Evolutionary conservation across 441 rosid genomes (phyloP), one percentile per base, ranked within the genome.

Genomic region (Capsella rubella): DNA sequence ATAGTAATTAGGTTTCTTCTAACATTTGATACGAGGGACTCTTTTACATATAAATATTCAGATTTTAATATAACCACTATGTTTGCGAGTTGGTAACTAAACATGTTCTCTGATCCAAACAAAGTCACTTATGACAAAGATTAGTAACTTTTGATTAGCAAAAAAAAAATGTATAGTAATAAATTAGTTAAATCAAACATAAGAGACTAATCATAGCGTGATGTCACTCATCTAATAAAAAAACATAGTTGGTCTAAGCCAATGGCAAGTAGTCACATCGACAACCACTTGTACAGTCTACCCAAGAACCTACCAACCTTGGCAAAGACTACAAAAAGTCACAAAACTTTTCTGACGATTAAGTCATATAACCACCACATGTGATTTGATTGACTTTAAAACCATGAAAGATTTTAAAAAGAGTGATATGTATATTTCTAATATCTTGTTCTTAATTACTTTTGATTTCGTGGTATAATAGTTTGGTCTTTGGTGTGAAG

Each of bases 341-440:
- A 28, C 37, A n/a, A 60, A 52, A 56, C 16, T 63, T 74, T 59
- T 62, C 34, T 5, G 60, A 66, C 37, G 37, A 34, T 64, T 58
- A 51, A 42, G 69, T 28, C 58, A 31, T n/a, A 6, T 52, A 75
- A 75, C 74, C 15, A 67, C 78, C 78, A 75, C 73, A 67, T 42
- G 73, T 12, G 37, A 6, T 34, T 32, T 34, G 37, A 34, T 32
- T 34, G 37, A 34, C 37, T 34, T 34, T 6, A 34, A 34, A 6
- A 6, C 37, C 37, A 34, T 6, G 37, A 34, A 34, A 6, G 31
- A 34, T 6, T 34, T 6, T 1, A 34, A 34, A 40, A 4, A 11
- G 11, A 32, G 1, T 8, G 39, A 35, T 35, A 0, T 8, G 25
- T 21, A 21, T 8, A 8, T 35, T 2, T 35, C 3, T 34, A 6